Conservation (phyloP, 2,329 filamentous ascomycete species). For the Aureobasidium sp. region DNA sequence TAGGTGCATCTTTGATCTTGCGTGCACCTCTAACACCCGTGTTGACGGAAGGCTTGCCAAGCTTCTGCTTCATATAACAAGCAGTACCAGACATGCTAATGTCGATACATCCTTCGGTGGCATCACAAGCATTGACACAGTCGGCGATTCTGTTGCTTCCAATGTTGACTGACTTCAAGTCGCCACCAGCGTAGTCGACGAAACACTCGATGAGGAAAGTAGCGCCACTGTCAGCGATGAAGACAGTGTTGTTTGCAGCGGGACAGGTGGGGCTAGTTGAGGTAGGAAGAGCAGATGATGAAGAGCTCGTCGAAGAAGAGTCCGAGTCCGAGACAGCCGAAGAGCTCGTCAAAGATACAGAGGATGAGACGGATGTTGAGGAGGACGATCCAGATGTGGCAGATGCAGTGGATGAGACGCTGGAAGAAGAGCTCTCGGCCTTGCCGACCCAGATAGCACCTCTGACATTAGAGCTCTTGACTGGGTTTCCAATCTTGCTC, state of each 20-base stretch:
- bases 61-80: constrained; percentile 16
- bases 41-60: not conserved
- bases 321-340: not conserved
- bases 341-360: not conserved
- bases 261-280: constrained; percentile 15
- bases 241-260: constrained; percentile 9
- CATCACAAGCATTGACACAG: constrained; percentile 15
- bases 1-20: constrained; percentile 7
- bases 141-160: constrained; percentile 12
- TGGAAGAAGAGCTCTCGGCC: not conserved
- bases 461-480: not conserved
- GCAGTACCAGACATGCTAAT: constrained; percentile 16
- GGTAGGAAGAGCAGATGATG: not conserved
- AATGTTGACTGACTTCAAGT: constrained; percentile 14
- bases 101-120: constrained; percentile 15
- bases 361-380: not conserved
- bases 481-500: not conserved
- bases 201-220: constrained; percentile 16
- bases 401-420: not conserved
- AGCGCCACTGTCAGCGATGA: constrained; percentile 8
- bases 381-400: not conserved
- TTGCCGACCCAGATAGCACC: constrained; percentile 7
- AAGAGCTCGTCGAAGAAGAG: not conserved
- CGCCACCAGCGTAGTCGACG: constrained; percentile 13
- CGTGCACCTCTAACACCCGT: constrained; percentile 8